phyloP scores from a whole-genome alignment of 1,139 yeast species.

The Pichia sp. region DNA sequence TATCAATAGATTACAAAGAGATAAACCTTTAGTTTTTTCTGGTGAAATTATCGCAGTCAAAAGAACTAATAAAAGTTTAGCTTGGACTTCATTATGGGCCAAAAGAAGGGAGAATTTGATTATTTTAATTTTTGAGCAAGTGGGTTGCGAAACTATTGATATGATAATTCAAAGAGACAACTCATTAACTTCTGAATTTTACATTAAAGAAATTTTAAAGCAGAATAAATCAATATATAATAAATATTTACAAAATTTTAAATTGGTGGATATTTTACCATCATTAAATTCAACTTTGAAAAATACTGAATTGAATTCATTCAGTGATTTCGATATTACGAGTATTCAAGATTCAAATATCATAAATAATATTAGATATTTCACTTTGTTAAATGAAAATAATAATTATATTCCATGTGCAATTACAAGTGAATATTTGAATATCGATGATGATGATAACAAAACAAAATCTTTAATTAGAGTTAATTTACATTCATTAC shows the following conservation, averaged over 20 bases:
- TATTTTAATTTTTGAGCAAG: slow-evolving; percentile 83
- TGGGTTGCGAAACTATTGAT: slow-evolving; percentile 74
- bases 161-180: slow-evolving; percentile 38
- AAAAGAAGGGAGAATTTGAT: slow-evolving; percentile 64
- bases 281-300: slow-evolving; percentile 20
- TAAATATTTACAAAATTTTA: slow-evolving; percentile 22
- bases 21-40: slow-evolving; percentile 41
- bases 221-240: slow-evolving; percentile 38
- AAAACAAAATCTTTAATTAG: slow-evolving; percentile 33
- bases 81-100: slow-evolving; percentile 88
- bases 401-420: slow-evolving; percentile 57
- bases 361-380: slow-evolving; percentile 55
- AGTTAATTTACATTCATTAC: slow-evolving; percentile 65
- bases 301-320: slow-evolving; percentile 1
- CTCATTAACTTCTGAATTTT: slow-evolving; percentile 20
- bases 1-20: slow-evolving; percentile 43
- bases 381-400: slow-evolving; percentile 45
- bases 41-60: slow-evolving; percentile 58
- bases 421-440: slow-evolving; percentile 50
- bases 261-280: slow-evolving; percentile 29
- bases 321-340: slow-evolving; percentile 21
- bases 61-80: slow-evolving; percentile 42
- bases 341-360: slow-evolving; percentile 35
- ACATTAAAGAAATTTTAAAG: slow-evolving; percentile 35
- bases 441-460: slow-evolving; percentile 31